Evolutionary conservation across 2,329 filamentous ascomycete genomes (phyloP).

Genomic region (Metarhizium guizhouense): DNA sequence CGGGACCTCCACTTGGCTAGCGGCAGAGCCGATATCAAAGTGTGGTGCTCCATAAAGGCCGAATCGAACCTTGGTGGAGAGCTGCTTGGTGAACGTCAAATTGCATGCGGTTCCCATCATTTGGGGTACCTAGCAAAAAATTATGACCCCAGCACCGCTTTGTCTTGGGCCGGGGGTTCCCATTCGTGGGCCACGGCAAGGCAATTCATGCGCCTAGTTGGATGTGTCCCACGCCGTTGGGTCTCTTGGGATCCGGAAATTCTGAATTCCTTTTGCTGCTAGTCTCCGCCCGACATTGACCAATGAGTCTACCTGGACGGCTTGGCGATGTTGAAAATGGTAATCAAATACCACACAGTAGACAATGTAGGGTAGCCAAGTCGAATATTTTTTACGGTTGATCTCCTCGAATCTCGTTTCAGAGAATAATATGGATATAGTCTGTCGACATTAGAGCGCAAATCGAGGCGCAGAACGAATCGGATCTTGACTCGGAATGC

Average conservation of each 20-base stretch:
- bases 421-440: not conserved
- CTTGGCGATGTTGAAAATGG: not conserved
- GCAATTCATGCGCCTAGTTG: not conserved
- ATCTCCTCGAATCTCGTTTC: not conserved
- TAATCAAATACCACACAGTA: not conserved
- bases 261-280: not conserved
- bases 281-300: not conserved
- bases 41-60: not conserved
- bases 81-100: not conserved
- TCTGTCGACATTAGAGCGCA: not conserved
- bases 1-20: not conserved
- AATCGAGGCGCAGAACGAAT: not conserved
- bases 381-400: not conserved
- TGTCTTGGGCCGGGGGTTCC: not conserved
- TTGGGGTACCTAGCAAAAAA: not conserved
- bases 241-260: not conserved
- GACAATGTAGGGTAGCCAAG: not conserved
- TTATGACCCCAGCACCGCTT: not conserved
- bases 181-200: not conserved
- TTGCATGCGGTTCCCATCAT: not conserved
- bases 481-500: not conserved
- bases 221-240: not conserved
- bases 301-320: not conserved
- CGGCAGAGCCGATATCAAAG: not conserved
- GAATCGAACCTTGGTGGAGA: not conserved